A percentile compares a stretch with the other conserved stretches of the same genome.
These are phyloP conservation scores for Dactylella cylindrospora DNA, from an alignment of 2,329 filamentous ascomycete genomes.

Conservation along the genomic window DNA sequence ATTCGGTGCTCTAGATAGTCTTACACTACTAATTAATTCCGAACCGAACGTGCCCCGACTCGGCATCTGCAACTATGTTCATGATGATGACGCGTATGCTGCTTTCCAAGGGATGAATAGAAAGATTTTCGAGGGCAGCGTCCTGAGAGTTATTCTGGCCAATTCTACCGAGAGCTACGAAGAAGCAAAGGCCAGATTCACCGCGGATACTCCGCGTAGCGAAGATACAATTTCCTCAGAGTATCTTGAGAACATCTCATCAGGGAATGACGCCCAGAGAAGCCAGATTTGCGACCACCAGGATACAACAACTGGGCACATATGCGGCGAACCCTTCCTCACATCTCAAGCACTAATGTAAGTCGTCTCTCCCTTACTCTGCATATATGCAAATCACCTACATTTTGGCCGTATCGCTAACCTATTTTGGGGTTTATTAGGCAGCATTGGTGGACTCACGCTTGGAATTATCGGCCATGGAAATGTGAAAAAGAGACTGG, in stretches of 20 bases:
- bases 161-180: constrained; percentile 29
- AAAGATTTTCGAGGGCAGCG: constrained; percentile 24
- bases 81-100: constrained; percentile 34
- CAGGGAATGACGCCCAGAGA: constrained; percentile 9
- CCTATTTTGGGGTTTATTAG: constrained; percentile 1
- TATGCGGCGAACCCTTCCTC: constrained; percentile 32
- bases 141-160: constrained; percentile 19
- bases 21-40: constrained; percentile 5
- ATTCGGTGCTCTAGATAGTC: constrained; percentile 33
- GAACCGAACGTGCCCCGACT: constrained; percentile 9
- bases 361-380: background rate
- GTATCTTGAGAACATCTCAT: constrained; percentile 4
- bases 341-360: constrained; percentile 15
- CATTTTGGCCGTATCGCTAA: too few relatives aligned
- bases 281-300: constrained; percentile 42
- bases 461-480: constrained; percentile 31
- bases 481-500: constrained; percentile 31
- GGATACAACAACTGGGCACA: constrained; percentile 21
- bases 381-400: background rate
- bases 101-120: constrained; percentile 42
- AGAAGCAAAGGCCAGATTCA: constrained; percentile 20
- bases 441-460: constrained; percentile 39
- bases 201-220: background rate
- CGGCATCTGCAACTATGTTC: constrained; percentile 21
- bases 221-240: constrained; percentile 2